A percentile compares a stretch with the other conserved stretches of the same genome.
Conservation (phyloP, 2,329 filamentous ascomycete species). For the Penicillium corylophilum region DNA sequence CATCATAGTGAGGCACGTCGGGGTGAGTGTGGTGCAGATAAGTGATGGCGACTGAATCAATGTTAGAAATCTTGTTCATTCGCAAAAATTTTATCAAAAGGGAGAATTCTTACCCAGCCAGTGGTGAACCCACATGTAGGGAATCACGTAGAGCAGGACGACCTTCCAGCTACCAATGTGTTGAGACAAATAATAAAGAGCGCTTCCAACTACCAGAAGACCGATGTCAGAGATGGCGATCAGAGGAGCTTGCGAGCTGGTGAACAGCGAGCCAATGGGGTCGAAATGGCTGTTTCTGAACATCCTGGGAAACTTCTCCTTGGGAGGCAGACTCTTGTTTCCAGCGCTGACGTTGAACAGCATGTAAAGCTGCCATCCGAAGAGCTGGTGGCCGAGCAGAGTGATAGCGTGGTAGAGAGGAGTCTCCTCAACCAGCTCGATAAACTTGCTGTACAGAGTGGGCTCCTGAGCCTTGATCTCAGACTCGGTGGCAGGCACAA, state of each 20-base stretch:
- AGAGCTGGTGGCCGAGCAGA: conserved; percentile 60
- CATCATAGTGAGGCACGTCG: conserved; percentile 57
- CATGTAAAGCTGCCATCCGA: conserved; percentile 65
- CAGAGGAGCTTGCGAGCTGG: conserved; percentile 54
- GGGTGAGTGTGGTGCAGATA: conserved; percentile 71
- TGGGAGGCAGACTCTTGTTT: conserved; percentile 21
- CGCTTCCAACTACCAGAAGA: conserved; percentile 50
- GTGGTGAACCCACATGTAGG: conserved; percentile 69
- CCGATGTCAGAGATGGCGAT: conserved; percentile 62
- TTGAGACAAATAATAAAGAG: conserved; percentile 54
- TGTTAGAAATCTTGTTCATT: conserved; percentile 4
- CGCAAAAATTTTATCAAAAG: not conserved
- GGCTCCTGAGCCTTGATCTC: conserved; percentile 37
- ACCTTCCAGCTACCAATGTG: conserved; percentile 58
- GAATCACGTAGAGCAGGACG: conserved; percentile 60
- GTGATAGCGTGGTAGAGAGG: conserved; percentile 54
- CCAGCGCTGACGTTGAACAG: conserved; percentile 57
- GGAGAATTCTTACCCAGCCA: conserved; percentile 60
- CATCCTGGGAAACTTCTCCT: conserved; percentile 6
- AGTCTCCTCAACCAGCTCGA: conserved; percentile 56
- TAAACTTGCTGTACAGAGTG: conserved; percentile 48
- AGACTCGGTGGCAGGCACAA: conserved; percentile 53
- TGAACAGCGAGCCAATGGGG: conserved; percentile 61
- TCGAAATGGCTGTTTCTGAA: conserved; percentile 55
- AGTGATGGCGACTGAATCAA: conserved; percentile 62